Conservation (phyloP, 192 early-diverging fungal genomes). For the Spizellomyces punctatus region DNA sequence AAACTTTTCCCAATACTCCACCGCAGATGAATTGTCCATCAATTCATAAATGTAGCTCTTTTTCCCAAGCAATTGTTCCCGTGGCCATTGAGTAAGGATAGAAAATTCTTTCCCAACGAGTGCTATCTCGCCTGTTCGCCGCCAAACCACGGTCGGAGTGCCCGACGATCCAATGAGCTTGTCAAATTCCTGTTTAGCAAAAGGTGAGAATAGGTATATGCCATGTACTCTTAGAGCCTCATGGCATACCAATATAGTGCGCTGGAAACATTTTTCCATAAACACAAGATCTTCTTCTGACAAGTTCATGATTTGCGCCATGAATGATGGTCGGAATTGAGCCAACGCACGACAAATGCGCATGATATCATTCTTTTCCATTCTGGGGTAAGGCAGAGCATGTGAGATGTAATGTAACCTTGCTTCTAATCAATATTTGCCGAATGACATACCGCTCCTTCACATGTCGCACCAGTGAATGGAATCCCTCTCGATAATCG, state of each 20-base stretch:
- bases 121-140: slow-evolving; percentile 93
- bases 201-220: not conserved
- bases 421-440: not conserved
- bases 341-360: slow-evolving; percentile 87
- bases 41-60: slow-evolving; percentile 87
- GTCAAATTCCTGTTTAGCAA: slow-evolving; percentile 76
- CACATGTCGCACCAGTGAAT: slow-evolving; percentile 84
- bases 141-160: slow-evolving; percentile 95
- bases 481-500: slow-evolving; percentile 92
- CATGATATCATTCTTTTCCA: slow-evolving; percentile 87
- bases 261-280: slow-evolving; percentile 96
- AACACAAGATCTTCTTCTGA: slow-evolving; percentile 93
- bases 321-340: slow-evolving; percentile 88
- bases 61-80: slow-evolving; percentile 76
- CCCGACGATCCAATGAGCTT: slow-evolving; percentile 94
- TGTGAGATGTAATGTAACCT: not conserved
- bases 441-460: slow-evolving; percentile 59
- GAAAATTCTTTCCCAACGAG: slow-evolving; percentile 97
- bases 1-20: slow-evolving; percentile 96
- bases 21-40: slow-evolving; percentile 91
- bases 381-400: slow-evolving; percentile 47
- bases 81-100: slow-evolving; percentile 88
- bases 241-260: slow-evolving; percentile 74
- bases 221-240: not conserved
- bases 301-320: slow-evolving; percentile 92